Base-by-base conservation (phyloP, 2,329 filamentous ascomycete species). In the Remersonia thermophila region DNA sequence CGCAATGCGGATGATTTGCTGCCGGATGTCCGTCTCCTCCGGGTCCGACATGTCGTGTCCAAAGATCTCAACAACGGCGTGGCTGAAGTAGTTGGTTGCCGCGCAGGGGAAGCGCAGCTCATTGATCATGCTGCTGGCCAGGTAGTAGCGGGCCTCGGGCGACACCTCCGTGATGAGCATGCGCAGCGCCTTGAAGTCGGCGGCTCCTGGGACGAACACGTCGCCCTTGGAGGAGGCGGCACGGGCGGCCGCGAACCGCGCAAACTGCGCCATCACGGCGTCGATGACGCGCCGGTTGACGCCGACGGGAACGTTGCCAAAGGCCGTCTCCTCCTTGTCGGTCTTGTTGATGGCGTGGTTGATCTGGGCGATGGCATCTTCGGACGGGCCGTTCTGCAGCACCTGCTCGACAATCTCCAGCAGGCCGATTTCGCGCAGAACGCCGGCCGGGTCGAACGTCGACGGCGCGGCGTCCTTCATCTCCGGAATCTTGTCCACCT, bases 31-130 rank as follows among this genome's bases (percentile, higher is more conserved):
- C 1, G 70, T 71, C 50, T 89, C 83, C 52, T 91, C 83, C 12
- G 81, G 76, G 48, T 80, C 78, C 55, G 60, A 69, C 52, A 70
- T 65, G 61, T 91, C 83, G 44, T 75, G 73, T 14, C 78, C 83
- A 57, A 95, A 96, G 27, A 95, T 67, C 48, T 93, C 77, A 32
- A 96, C 69, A 30, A 96, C 67, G 11, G 81, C 73, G 51, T 86
- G 83, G 54, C 79, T 87, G 62, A 94, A 98, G 62, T 91, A 98
- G 52, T 87, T 81, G 10, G 91, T 98, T 52, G 93, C 78, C 33
- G 78, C 77, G 53, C 86, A 93, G 9, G 87, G 85, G 56, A 81
- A 93, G 42, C 91, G 82, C 33, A 98, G 72, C 60, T 96, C 87
- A 57, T 96, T 93, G 39, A 84, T 73, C 54, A 98, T 84, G 46